These are phyloP conservation scores for Rhizophlyctis rosea DNA, from an alignment of 192 early-diverging fungal genomes.

Conservation along the genomic window DNA sequence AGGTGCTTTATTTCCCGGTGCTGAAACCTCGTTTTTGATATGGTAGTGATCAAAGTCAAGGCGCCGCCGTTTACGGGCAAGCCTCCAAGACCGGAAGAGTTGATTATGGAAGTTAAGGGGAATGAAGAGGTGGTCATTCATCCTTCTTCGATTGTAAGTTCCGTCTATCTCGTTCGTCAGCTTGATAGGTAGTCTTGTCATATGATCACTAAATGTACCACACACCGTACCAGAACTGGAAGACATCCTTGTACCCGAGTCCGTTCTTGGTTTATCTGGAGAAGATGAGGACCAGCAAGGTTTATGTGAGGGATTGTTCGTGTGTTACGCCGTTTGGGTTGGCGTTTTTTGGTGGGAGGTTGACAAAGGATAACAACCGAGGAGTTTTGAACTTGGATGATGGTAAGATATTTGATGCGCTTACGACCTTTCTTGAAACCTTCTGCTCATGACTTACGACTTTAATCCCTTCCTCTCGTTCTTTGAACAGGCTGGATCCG, in stretches of 20 bases:
- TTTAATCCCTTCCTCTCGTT: conserved; percentile 1
- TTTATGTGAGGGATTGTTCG: conserved; percentile 43
- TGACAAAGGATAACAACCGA: conserved; percentile 13
- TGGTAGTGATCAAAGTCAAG: conserved; percentile 54
- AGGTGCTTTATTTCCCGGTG: neutral
- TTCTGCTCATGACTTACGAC: neutral
- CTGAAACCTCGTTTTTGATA: neutral
- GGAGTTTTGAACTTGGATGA: conserved; percentile 33
- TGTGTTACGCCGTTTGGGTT: conserved; percentile 30
- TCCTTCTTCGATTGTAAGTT: conserved; percentile 32
- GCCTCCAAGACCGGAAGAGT: conserved; percentile 51
- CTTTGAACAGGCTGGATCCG: conserved; percentile 30
- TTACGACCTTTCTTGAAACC: neutral
- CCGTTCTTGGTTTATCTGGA: conserved; percentile 43
- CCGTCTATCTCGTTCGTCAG: neutral
- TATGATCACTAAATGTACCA: too few relatives aligned
- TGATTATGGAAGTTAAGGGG: conserved; percentile 20
- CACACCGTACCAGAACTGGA: conserved; percentile 26
- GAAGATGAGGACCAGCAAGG: conserved; percentile 42
- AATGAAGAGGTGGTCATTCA: conserved; percentile 40
- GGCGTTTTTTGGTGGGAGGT: conserved; percentile 42
- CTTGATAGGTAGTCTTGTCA: neutral
- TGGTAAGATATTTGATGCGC: conserved; percentile 12
- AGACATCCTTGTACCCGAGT: conserved; percentile 17
- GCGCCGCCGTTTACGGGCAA: conserved; percentile 67